phyloP scores from a whole-genome alignment of 208 protist genomes.

The Leishmania major region DNA sequence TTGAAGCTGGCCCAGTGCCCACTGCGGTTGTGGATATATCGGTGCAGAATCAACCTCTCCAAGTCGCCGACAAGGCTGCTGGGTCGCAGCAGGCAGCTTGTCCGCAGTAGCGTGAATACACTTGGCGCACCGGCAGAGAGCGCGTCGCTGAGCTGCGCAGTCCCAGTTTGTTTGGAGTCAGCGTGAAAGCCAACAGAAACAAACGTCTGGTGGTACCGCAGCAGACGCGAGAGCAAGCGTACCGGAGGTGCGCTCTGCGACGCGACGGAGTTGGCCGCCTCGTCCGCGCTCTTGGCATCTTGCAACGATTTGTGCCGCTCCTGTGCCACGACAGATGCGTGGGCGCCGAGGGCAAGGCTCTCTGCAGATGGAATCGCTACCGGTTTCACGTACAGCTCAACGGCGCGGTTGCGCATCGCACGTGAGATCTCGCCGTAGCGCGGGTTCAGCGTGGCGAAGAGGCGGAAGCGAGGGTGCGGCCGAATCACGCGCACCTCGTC shows the following conservation, averaged over 20 bases:
- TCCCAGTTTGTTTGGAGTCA: slow-evolving; percentile 51
- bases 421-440: slow-evolving; percentile 98
- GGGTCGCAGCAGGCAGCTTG: slow-evolving; percentile 50
- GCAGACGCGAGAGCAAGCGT: slow-evolving; percentile 34
- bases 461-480: slow-evolving; percentile 97
- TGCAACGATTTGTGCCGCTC: slow-evolving; percentile 6
- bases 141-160: slow-evolving; percentile 64
- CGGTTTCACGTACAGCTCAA: slow-evolving; percentile 96
- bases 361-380: slow-evolving; percentile 81
- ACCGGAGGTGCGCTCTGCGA: slow-evolving; percentile 16
- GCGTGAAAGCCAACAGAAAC: slow-evolving; percentile 69
- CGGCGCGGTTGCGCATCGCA: slow-evolving; percentile 99
- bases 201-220: slow-evolving; percentile 79
- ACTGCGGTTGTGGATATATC: slow-evolving; percentile 85
- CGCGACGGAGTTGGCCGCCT: not conserved
- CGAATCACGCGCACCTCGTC: slow-evolving; percentile 92
- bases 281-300: not conserved
- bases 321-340: slow-evolving; percentile 20
- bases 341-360: slow-evolving; percentile 38
- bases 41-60: slow-evolving; percentile 50
- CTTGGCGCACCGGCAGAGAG: slow-evolving; percentile 80
- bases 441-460: slow-evolving; percentile 99
- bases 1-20: slow-evolving; percentile 69
- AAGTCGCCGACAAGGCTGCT: slow-evolving; percentile 25
- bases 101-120: slow-evolving; percentile 81